Base-by-base conservation (phyloP, 768 basidiomycete genomes). In the Psilocybe subaeruginosa region DNA sequence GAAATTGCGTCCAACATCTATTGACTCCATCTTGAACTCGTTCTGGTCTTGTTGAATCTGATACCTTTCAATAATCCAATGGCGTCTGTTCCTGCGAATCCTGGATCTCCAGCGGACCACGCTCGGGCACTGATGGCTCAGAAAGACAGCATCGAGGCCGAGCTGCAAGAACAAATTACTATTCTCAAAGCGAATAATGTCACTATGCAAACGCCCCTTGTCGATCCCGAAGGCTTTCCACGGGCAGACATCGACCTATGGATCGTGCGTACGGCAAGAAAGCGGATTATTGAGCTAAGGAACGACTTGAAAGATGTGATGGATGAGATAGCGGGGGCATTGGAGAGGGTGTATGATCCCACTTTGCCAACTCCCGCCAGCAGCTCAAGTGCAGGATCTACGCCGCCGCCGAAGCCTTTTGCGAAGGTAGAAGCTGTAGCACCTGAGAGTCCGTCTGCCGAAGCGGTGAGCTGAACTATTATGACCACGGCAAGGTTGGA, bases 141-240 rank as follows among this genome's bases (percentile, higher is more conserved):
- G 57, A 95, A 93, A 68, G 86, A 89, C 56, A 78, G 73, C 29
- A 87, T 96, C 66, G 91, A 96, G 72, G 78, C 79, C 31, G 87
- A 93, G 66, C 82, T 96, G 54, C 80, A 83, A 56, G 74, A 78
- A 8, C 86, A 92, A 54, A 74, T 83, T 39, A 76, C 83, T 46
- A 81, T 93, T 57, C 85, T 94, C 65, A 77, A 80, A 67, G 77
- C 81, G 53, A 90, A 93, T 68, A 75, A 81, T 45, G 82, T 82
- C 33, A 87, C 83, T 2, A 84, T 94, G 79, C 75, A 84, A 27
- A 85, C 90, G 0, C 87, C 92, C 0, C 84, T 98, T 35, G 84
- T 97, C 50, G 95, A 97, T 70, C 64, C 78, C 0, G 92, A 97
- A 55, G 97, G 97, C 6, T 98, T 93, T 73, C 96, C 96, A 0